Base-by-base conservation (phyloP, 2,329 filamentous ascomycete species). In the Sporothrix humicola region DNA sequence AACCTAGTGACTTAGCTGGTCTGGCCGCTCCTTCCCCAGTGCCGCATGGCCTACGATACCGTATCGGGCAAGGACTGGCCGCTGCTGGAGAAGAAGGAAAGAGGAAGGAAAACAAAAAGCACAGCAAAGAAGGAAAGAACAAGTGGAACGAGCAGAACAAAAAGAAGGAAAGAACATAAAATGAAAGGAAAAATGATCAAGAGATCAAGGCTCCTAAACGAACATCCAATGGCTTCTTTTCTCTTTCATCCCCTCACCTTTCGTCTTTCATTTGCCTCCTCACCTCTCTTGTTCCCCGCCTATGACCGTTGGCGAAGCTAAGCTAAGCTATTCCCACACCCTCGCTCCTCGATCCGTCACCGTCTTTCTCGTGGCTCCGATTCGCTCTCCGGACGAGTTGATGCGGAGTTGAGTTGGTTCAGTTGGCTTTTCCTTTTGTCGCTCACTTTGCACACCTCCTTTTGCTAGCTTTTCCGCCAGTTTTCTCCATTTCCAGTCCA, bases 301-400 rank as follows among this genome's bases (percentile, higher is more conserved):
- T 20, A 23, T 42, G 46, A 37, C 46, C 65, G 26, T 52, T 52
- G 63, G 31, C 13, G 13, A 3, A 23, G 17, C 17, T 42, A 4
- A 44, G 17, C 15, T 2, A 44, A 52, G 44, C 46, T 68, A 68
- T 68, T 52, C 48, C 46, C 65, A 52, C 44, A 37, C 46, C 65
- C 48, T 68, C 13, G 20, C 6, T 44, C 17, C 31, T 37, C 31
- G 31, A 5, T 13, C 48, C 66, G 31, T 69, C 66, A 56, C 66
- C 52, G 68, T 46, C 68, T 71, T 61, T 61, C 31, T 59, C 23
- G 42, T 8, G 23, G n/a, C 10, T 71, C 69, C 44, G 44, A 50
- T 61, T 71, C 69, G 54, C 44, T 31, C 56, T 50, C 69, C 20
- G 69, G 54, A 17, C 26, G 17, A 2, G 5, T 15, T 17, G 20